Conservation (phyloP, 192 early-diverging fungal genomes). For the Mortierella hygrophila region DNA sequence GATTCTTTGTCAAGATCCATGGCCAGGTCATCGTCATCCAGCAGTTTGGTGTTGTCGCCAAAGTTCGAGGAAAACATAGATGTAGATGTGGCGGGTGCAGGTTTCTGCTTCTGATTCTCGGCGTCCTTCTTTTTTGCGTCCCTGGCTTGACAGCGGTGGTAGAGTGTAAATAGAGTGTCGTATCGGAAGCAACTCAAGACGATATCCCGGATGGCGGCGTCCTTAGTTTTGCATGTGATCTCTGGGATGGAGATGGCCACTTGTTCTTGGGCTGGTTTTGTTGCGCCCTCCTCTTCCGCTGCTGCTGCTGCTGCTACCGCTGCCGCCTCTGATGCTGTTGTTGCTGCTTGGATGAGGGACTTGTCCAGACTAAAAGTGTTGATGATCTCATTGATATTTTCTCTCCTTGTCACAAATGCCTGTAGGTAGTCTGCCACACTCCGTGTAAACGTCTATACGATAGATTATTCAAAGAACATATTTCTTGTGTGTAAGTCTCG, state of each 20-base stretch:
- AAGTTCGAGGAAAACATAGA: background rate
- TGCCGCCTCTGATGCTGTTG: background rate
- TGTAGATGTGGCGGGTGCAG: background rate
- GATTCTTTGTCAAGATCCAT: conserved; percentile 3
- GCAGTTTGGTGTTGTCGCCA: background rate
- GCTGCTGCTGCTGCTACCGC: background rate
- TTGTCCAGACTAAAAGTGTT: background rate
- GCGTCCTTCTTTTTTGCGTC: background rate
- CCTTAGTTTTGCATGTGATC: background rate
- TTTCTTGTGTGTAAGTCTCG: too few relatives aligned
- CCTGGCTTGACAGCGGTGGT: background rate
- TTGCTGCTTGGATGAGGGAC: background rate
- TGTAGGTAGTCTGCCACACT: conserved; percentile 40
- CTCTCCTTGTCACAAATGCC: conserved; percentile 24
- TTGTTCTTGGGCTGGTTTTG: background rate
- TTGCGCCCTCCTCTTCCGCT: background rate
- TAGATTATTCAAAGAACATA: too few relatives aligned
- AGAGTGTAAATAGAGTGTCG: conserved; percentile 7
- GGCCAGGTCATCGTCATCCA: background rate
- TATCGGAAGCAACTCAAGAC: background rate
- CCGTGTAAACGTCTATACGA: conserved; percentile 27
- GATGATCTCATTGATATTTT: conserved; percentile 13
- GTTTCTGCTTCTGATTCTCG: background rate
- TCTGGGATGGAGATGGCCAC: background rate
- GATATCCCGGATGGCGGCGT: conserved; percentile 11